These are phyloP conservation scores for Olyra latifolia DNA, from an alignment of 176 grass and related monocot species.

Conservation along the genomic window DNA sequence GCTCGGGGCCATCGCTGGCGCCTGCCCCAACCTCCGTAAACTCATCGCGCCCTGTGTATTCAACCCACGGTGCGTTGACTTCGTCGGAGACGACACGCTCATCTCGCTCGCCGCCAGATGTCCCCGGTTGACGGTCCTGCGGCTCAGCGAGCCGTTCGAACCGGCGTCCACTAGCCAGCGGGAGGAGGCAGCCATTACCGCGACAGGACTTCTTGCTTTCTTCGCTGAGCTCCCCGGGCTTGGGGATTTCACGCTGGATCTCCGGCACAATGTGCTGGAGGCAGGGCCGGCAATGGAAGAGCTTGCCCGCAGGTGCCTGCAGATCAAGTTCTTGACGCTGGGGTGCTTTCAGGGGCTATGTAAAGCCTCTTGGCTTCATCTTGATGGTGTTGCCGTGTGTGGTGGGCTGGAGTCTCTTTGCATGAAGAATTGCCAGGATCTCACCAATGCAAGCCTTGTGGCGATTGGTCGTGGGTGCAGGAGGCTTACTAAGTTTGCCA, in stretches of 20 bases:
- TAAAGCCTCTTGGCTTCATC: constrained; percentile 65
- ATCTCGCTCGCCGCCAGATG: constrained; percentile 56
- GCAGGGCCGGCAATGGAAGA: constrained; percentile 59
- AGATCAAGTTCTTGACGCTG: constrained; percentile 62
- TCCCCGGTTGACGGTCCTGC: constrained; percentile 56
- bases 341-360: constrained; percentile 85
- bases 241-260: constrained; percentile 75
- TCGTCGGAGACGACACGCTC: constrained; percentile 62
- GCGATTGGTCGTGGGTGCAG: constrained; percentile 76
- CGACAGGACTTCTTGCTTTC: constrained; percentile 51
- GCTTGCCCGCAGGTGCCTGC: constrained; percentile 56
- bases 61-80: constrained; percentile 74
- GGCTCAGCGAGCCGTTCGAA: constrained; percentile 68
- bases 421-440: constrained; percentile 77
- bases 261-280: constrained; percentile 69
- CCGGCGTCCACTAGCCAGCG: constrained; percentile 27
- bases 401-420: constrained; percentile 69
- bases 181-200: constrained; percentile 63
- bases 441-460: constrained; percentile 61
- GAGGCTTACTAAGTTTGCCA: constrained; percentile 60
- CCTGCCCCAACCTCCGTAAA: constrained; percentile 61
- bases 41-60: constrained; percentile 78
- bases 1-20: constrained; percentile 50
- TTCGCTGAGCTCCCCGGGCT: constrained; percentile 62
- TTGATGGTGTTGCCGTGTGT: constrained; percentile 83